phyloP scores from a whole-genome alignment of 805 yeast species.

The Lachancea nothofagi region DNA sequence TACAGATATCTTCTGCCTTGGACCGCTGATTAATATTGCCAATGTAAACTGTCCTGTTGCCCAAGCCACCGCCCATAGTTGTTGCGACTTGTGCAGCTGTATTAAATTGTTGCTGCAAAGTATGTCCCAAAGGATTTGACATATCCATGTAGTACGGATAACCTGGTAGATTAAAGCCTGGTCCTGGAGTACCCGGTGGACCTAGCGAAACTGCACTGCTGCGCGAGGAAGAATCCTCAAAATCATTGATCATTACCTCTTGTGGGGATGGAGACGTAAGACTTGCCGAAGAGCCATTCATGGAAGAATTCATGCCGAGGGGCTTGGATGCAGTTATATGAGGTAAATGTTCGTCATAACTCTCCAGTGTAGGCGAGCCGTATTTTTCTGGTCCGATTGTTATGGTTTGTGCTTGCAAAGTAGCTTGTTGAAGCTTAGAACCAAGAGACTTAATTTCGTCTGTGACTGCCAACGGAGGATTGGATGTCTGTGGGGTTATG shows the following conservation, averaged over 20 bases:
- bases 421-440: constrained; percentile 11
- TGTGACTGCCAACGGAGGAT: constrained; percentile 14
- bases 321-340: constrained; percentile 17
- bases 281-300: neutral
- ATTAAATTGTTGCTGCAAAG: constrained; percentile 26
- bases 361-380: constrained; percentile 16
- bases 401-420: constrained; percentile 4
- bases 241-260: constrained; percentile 20
- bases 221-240: constrained; percentile 1
- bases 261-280: constrained; percentile 18
- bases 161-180: constrained; percentile 1
- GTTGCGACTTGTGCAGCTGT: constrained; percentile 28
- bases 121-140: constrained; percentile 26
- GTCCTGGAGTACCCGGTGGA: neutral
- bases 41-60: constrained; percentile 64
- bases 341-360: constrained; percentile 16
- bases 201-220: constrained; percentile 3
- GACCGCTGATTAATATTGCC: constrained; percentile 63
- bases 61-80: constrained; percentile 33
- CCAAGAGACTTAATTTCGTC: constrained; percentile 14
- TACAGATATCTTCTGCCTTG: constrained; percentile 67
- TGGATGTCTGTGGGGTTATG: constrained; percentile 10
- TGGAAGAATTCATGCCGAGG: constrained; percentile 8
- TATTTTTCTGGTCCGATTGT: constrained; percentile 12
- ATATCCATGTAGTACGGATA: constrained; percentile 19